Percentiles rank a stretch among this genome's conserved stretches.
Conservation (phyloP, 768 basidiomycete species). For the Boletus reticuloceps region DNA sequence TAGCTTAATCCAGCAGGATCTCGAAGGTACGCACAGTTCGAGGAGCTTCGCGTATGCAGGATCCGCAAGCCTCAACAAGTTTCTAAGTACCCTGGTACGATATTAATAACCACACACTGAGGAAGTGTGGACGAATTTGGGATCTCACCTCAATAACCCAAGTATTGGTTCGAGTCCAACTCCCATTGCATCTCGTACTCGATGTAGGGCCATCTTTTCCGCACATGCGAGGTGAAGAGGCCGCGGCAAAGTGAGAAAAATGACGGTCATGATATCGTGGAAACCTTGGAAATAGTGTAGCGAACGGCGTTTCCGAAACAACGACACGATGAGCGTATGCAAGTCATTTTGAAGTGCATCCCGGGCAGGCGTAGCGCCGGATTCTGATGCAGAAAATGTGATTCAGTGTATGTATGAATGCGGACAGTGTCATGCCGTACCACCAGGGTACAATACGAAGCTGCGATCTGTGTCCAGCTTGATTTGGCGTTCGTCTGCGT, state of each 20-base stretch:
- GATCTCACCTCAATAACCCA: slow-evolving; percentile 64
- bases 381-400: slow-evolving; percentile 14
- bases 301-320: slow-evolving; percentile 70
- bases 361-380: slow-evolving; percentile 22
- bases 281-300: slow-evolving; percentile 91
- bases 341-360: slow-evolving; percentile 64
- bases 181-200: slow-evolving; percentile 86
- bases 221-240: slow-evolving; percentile 57
- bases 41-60: slow-evolving; percentile 65
- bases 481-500: slow-evolving; percentile 86
- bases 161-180: slow-evolving; percentile 79
- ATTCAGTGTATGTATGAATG: slow-evolving; percentile 9
- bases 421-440: slow-evolving; percentile 39
- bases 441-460: slow-evolving; percentile 90
- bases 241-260: slow-evolving; percentile 70
- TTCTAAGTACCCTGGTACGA: slow-evolving; percentile 60
- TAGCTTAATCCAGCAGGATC: neutral
- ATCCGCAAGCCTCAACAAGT: slow-evolving; percentile 70
- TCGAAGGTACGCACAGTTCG: slow-evolving; percentile 48
- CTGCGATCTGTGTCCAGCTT: slow-evolving; percentile 87
- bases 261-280: slow-evolving; percentile 87
- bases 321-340: slow-evolving; percentile 65
- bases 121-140: neutral
- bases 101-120: neutral
- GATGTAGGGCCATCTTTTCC: slow-evolving; percentile 32